Evolutionary conservation across 23 red algal genomes (phyloP), one percentile per base, ranked within the genome.

Genomic region (Gracilaria caudata): DNA sequence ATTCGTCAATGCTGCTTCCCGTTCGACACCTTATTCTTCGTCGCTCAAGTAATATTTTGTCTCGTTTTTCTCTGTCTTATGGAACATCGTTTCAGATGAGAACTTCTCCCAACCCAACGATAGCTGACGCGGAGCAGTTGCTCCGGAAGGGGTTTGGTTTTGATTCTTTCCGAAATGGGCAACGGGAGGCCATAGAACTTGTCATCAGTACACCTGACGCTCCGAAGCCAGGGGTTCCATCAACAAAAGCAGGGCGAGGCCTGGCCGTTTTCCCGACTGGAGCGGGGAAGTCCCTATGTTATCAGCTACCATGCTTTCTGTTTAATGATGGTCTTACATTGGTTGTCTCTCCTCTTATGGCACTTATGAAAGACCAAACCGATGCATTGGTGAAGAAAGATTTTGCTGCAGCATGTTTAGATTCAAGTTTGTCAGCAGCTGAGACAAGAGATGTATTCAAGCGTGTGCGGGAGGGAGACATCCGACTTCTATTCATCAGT

Each of bases 361-460:
- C 97, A 28, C 84, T 99, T 3, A 99, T 99, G 84, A 95, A 88
- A 10, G 93, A 99, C 64, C 97, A 99, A 78, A 92, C 93, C 7
- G 87, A 85, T 59, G 38, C 88, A 70, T 65, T 99, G 59, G 80
- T 86, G 9, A 34, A 54, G 70, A 73, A 82, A 85, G 88, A 77
- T 9, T 86, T 99, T 54, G 51, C 80, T 33, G 92, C 92, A 28
- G 97, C 83, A 37, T 77, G 77, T 26, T 86, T 99, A 39, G 93
- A 87, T 58, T 93, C 93, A 4, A 91, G 92, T 24, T 55, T 92
- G n/a, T 68, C 78, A 20, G 93, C 78, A 39, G 19, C 30, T 9
- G 87, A 83, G 44, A 81, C 78, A 25, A 51, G 87, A 53, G 87
- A 95, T 17, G 51, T 93, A 44, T 88, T 79, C 47, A 83, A 78